Conservation (phyloP, 1,284 basidiomycete species). For the Austroboletus novae-zelandiae region DNA sequence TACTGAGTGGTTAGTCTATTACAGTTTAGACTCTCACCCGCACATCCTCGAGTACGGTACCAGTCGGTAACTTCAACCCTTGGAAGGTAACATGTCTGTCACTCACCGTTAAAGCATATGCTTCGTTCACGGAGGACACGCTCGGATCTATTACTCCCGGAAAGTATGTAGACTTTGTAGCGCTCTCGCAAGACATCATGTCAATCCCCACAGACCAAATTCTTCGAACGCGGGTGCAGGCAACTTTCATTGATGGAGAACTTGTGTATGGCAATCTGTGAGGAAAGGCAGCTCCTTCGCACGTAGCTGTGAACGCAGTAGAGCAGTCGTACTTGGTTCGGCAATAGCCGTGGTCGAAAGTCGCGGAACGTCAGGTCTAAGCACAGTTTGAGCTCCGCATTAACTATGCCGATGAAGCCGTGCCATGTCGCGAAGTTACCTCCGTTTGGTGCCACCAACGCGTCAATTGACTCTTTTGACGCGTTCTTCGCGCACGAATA, state of each 20-base stretch:
- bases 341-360: conserved; percentile 20
- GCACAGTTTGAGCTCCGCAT: neutral
- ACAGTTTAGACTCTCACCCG: conserved; percentile 85
- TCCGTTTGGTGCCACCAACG: conserved; percentile 21
- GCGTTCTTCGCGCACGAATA: conserved; percentile 1
- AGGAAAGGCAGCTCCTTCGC: neutral
- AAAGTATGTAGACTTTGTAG: conserved; percentile 82
- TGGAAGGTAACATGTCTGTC: conserved; percentile 63
- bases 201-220: conserved; percentile 58
- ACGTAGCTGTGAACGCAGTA: neutral
- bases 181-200: conserved; percentile 84
- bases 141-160: conserved; percentile 74
- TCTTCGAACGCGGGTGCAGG: conserved; percentile 66
- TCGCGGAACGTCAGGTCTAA: no score
- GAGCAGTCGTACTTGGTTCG: no score
- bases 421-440: no score
- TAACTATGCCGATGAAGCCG: no score
- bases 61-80: conserved; percentile 56
- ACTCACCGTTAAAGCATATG: no score
- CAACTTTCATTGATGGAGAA: conserved; percentile 78
- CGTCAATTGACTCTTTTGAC: conserved; percentile 11
- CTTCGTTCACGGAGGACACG: conserved; percentile 74
- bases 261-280: conserved; percentile 54
- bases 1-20: conserved; percentile 56
- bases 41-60: conserved; percentile 79